phyloP scores from a whole-genome alignment of 129 eudicot genomes.

The Silybum marianum region DNA sequence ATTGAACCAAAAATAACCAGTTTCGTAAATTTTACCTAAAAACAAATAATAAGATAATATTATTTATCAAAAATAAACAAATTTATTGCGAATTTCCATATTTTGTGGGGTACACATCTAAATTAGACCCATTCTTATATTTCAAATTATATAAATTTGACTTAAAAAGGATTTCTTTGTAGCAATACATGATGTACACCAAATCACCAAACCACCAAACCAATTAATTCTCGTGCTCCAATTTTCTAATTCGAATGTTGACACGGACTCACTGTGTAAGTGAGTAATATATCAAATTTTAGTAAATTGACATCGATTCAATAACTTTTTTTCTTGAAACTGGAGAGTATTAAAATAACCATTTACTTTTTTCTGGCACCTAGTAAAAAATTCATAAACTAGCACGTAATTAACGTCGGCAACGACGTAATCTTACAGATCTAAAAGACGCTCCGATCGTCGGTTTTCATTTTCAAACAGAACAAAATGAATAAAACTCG shows the following conservation, averaged over 20 bases:
- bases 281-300: constrained; percentile 9
- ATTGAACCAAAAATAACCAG: not conserved
- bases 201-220: not conserved
- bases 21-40: not conserved
- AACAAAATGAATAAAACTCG: constrained; percentile 21
- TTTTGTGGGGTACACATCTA: no score
- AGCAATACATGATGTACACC: not conserved
- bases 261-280: constrained; percentile 15
- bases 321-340: constrained; percentile 8
- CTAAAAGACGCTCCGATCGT: not conserved
- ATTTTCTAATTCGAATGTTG: constrained; percentile 9
- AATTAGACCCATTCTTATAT: no score
- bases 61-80: no score
- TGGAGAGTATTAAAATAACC: constrained; percentile 12
- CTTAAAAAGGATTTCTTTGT: not conserved
- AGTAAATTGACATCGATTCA: constrained; percentile 15
- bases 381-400: constrained; percentile 32
- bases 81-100: no score
- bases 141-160: not conserved
- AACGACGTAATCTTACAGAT: constrained; percentile 8
- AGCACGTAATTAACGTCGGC: constrained; percentile 13
- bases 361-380: constrained; percentile 21
- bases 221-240: constrained; percentile 19
- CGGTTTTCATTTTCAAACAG: not conserved
- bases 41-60: not conserved